Base-by-base conservation (phyloP, 1,284 basidiomycete species). In the Ceratobasidium sp. region DNA sequence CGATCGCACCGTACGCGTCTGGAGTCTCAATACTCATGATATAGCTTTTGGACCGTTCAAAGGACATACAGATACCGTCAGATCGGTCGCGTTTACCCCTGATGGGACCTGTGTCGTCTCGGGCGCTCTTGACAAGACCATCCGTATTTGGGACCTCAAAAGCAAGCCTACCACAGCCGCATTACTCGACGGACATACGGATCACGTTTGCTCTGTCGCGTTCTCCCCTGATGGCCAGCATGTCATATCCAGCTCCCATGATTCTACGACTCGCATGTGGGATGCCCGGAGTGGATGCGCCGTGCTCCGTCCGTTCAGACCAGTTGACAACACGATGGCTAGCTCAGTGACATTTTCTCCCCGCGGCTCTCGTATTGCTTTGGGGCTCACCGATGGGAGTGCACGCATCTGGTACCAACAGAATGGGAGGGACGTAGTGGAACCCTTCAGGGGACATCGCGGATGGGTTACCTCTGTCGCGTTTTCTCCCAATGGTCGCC, bases 61-160 rank as follows among this genome's bases (percentile, higher is more conserved):
- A 44, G 52, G 68, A 38, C 68, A 70, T 38, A 57, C 28, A 12
- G 52, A 70, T 68, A 38, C 33, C 17, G 65, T 79, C 57, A 50
- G 15, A n/a, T 75, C 44, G 15, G 69, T 76, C 40, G 38, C 50
- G 1, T 79, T 78, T 28, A 74, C 78, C 10, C 70, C 77, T 10
- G 69, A 79, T 52, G 65, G 65, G 40, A 50, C 48, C 26, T 52
- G 40, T 15, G 56, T 79, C 46, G 62, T 66, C 42, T 78, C 78
- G 6, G 67, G 46, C 33, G 78, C 77, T 12, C 20, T n/a, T 9
- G 78, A 74, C 33, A 57, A 64, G n/a, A 77, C 77, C n/a, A 54
- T 78, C 23, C 48, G 78, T 20, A 13, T 79, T 15, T 79, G 77
- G 78, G 56, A 74, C 26, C n/a, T 48, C 17, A 57, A 26, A 20